These are phyloP conservation scores for Hyphopichia pseudoburtonii DNA, from an alignment of 1,139 yeast genomes.

Conservation along the genomic window DNA sequence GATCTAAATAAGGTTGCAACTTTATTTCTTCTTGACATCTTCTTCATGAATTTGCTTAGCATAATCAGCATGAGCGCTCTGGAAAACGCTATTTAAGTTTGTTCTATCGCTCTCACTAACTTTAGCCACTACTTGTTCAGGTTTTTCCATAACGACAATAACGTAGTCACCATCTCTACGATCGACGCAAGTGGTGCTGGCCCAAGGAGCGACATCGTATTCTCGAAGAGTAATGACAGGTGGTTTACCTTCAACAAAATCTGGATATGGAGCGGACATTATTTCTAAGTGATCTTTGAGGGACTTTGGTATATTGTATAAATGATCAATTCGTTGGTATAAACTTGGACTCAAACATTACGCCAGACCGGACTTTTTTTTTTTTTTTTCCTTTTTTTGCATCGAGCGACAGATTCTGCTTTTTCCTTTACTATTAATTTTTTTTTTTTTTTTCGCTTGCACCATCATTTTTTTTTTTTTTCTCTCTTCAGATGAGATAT, in stretches of 20 bases:
- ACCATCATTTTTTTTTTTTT: background rate
- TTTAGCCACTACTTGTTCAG: conserved; percentile 43
- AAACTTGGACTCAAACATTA: no score
- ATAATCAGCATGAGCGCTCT: conserved; percentile 42
- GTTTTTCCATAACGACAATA: conserved; percentile 48
- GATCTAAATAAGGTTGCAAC: background rate
- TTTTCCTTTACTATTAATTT: no score
- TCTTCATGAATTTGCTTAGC: conserved; percentile 10
- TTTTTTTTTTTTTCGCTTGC: conserved; percentile 1
- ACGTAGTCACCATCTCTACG: conserved; percentile 33
- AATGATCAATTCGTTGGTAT: no score
- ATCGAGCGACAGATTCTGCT: no score
- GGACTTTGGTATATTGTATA: no score
- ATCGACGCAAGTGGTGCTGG: conserved; percentile 51
- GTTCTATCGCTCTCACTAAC: conserved; percentile 35
- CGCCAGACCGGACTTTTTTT: no score
- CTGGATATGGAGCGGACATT: no score
- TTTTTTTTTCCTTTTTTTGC: no score
- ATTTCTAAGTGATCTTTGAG: no score
- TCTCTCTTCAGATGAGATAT: conserved; percentile 3
- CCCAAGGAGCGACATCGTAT: conserved; percentile 58
- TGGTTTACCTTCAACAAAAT: conserved; percentile 45
- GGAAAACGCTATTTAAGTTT: conserved; percentile 44
- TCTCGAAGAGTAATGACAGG: conserved; percentile 45
- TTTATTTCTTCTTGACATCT: background rate